These are phyloP conservation scores for Calocybe indica DNA, from an alignment of 768 basidiomycete species.

Conservation along the genomic window DNA sequence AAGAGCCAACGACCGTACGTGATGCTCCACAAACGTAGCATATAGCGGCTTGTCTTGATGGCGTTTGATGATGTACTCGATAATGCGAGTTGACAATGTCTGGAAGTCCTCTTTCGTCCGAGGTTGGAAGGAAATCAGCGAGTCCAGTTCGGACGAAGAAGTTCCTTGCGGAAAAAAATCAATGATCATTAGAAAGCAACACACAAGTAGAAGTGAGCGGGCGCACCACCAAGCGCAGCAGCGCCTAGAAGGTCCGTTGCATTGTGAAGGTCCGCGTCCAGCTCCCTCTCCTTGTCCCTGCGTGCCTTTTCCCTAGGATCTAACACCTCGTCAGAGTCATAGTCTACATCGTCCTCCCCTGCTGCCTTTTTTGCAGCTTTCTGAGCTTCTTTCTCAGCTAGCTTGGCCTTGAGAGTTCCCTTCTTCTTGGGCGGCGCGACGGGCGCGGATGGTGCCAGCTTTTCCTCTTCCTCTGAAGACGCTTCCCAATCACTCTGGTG, in stretches of 20 bases:
- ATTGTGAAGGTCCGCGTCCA: conserved; percentile 82
- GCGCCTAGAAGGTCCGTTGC: conserved; percentile 79
- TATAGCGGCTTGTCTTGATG: conserved; percentile 84
- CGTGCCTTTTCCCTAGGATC: conserved; percentile 77
- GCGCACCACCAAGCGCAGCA: conserved; percentile 56
- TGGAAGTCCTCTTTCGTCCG: conserved; percentile 88
- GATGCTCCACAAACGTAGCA: conserved; percentile 75
- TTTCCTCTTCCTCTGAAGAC: conserved; percentile 63
- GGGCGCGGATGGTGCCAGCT: conserved; percentile 35
- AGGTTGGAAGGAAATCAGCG: conserved; percentile 71
- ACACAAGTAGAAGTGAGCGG: background rate
- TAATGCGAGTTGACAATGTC: conserved; percentile 64
- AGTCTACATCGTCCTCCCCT: conserved; percentile 42
- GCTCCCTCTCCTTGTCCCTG: conserved; percentile 72
- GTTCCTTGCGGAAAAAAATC: conserved; percentile 37
- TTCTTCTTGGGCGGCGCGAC: conserved; percentile 84
- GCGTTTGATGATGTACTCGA: conserved; percentile 68
- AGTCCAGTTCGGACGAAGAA: conserved; percentile 62
- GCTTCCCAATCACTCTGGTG: conserved; percentile 94
- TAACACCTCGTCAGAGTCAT: conserved; percentile 68
- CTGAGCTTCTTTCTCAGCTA: conserved; percentile 86
- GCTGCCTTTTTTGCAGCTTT: conserved; percentile 46
- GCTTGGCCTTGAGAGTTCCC: conserved; percentile 83
- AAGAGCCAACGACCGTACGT: conserved; percentile 66
- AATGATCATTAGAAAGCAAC: background rate